These are phyloP conservation scores for Sporothrix pseudoabietina DNA, from an alignment of 2,329 filamentous ascomycete species.

Conservation along the genomic window DNA sequence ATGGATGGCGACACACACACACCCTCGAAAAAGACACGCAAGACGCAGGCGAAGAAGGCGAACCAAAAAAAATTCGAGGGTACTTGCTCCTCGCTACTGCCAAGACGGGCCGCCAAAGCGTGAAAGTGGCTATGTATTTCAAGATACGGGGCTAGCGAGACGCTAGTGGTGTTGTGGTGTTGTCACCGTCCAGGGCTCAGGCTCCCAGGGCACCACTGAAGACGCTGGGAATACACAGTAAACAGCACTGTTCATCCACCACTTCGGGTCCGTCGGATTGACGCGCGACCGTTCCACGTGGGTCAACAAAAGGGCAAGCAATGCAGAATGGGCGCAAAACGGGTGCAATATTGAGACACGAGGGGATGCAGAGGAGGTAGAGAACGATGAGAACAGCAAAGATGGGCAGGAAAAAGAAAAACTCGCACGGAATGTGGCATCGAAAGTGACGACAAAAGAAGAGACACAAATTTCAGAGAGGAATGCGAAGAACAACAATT, in stretches of 20 bases:
- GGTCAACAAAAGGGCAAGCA: slow-evolving; percentile 13
- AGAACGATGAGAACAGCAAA: not conserved
- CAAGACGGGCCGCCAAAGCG: not conserved
- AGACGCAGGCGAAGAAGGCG: not conserved
- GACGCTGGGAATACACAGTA: not conserved
- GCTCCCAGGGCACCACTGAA: not conserved
- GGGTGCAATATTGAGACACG: not conserved
- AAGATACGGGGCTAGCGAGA: not conserved
- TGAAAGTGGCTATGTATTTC: slow-evolving; percentile 7
- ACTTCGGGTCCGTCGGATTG: not conserved
- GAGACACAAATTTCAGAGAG: slow-evolving; percentile 2
- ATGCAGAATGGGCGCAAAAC: not conserved
- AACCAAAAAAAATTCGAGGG: not conserved
- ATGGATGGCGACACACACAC: not conserved
- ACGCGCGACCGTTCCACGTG: not conserved
- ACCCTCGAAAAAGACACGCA: not conserved
- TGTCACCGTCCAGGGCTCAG: not conserved
- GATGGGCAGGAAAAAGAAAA: not conserved
- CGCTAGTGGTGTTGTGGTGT: not conserved
- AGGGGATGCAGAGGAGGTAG: not conserved
- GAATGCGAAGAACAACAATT: slow-evolving; percentile 17
- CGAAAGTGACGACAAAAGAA: not conserved
- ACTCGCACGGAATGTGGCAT: not conserved
- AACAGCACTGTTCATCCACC: not conserved
- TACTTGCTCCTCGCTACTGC: not conserved